Base-by-base conservation (phyloP, 2,329 filamentous ascomycete genomes). In the Pseudogymnoascus sp. region DNA sequence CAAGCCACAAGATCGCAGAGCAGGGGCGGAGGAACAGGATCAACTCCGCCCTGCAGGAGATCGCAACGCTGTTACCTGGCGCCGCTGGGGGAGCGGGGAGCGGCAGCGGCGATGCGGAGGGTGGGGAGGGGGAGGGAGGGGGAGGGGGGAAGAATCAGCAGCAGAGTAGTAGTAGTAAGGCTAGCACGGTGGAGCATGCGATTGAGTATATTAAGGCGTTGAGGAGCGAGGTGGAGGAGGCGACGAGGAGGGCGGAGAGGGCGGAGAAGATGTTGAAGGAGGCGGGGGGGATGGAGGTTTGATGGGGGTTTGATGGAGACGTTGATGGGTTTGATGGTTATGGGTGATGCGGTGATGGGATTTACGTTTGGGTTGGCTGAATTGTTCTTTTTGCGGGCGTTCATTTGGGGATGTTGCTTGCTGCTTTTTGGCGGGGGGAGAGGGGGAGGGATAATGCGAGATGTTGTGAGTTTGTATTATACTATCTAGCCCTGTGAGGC, bases 1-100 rank as follows among this genome's bases (percentile, higher is more conserved):
- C 95, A 1, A 96, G 92, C 47, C 95, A 99, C 78, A 99, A 99
- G 76, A 91, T 99, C 68, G 95, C 95, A 17, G 95, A 99, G 77
- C 95, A 99, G 78, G 95, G 95, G 6, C 87, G 95, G 59, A 83
- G 95, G 65, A 97, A 99, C 73, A 86, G 95, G 59, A 97, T 99
- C 76, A 99, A 99, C 74, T 89, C 87, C 62, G 95, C 95, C 0
- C 79, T 99, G 21, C 91, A 93, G 69, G 89, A 97, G 74, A 96
- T 99, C 75, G 92, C 95, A 61, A 83, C 87, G 0, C 80, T 99
- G 2, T 79, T 99, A n/a, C 93, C 95, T 47, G 73, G 68, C 38
- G 35, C 35, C 13, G 35, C 35, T 26, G 69, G 66, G 15, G 66
- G 67, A 7, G 75, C 71, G 69, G 76, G 69, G 70, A 74, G 66